Evolutionary conservation across 805 yeast genomes (phyloP).

Genomic region (Saccharomycopsis sp.): DNA sequence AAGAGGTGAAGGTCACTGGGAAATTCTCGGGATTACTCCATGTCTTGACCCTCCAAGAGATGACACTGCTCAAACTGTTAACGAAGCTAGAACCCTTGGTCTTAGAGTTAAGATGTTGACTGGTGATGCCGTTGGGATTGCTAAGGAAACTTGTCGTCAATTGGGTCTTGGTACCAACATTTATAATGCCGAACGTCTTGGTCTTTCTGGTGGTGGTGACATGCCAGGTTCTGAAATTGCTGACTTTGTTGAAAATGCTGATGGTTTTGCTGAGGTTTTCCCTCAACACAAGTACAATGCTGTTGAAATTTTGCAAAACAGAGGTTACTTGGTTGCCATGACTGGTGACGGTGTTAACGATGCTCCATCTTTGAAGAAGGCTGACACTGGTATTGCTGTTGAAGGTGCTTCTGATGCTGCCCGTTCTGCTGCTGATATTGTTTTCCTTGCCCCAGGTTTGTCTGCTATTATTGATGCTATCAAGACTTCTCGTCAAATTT

Average conservation of each 20-base stretch:
- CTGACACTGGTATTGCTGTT: conserved; percentile 94
- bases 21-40: conserved; percentile 95
- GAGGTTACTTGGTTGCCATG: conserved; percentile 98
- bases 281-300: conserved; percentile 96
- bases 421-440: conserved; percentile 36
- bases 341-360: conserved; percentile 99
- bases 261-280: conserved; percentile 98
- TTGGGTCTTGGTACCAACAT: conserved; percentile 94
- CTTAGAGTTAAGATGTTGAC: conserved; percentile 95
- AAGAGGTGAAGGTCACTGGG: conserved; percentile 99
- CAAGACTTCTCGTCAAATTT: conserved; percentile 92
- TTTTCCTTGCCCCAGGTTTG: conserved; percentile 77
- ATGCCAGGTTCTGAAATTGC: conserved; percentile 97
- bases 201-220: conserved; percentile 93
- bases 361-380: conserved; percentile 96
- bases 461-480: conserved; percentile 91
- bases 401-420: conserved; percentile 59
- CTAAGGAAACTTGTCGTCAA: conserved; percentile 97
- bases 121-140: conserved; percentile 99
- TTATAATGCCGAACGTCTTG: conserved; percentile 93
- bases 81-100: conserved; percentile 87
- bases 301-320: conserved; percentile 88
- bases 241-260: conserved; percentile 95
- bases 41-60: conserved; percentile 99
- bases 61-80: conserved; percentile 91